Evolutionary conservation across 1,139 yeast genomes (phyloP), one percentile per base, ranked within the genome.

Genomic region (Saccharomyces hybrid): DNA sequence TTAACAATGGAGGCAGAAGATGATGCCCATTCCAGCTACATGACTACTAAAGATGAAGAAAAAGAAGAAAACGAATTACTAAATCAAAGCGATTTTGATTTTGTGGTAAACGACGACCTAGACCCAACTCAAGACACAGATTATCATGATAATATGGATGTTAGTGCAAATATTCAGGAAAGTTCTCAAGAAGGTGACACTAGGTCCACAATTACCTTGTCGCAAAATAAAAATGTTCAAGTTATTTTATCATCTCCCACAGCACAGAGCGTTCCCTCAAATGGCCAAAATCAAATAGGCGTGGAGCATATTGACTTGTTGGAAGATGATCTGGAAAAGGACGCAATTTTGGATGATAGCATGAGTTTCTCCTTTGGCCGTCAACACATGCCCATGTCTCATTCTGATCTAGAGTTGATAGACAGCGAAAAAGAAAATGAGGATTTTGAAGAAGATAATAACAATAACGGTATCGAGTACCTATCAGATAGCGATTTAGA

Each of bases 401-500:
- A 64, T 47, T 58, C 63, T 11, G 63, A 63, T 51, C 41, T 62
- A 49, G 65, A 62, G 41, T 47, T 60, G 13, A 56, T 61, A 14
- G 60, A 56, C 5, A 57, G 57, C 47, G 62, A 57, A 27, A 54
- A 54, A 5, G 58, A 57, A 31, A 48, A 50, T n/a, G 46, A 28
- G n/a, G 51, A 48, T 41, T 7, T 14, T 13, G 58, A 56, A 2
- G 50, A 55, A 9, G 60, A 57, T 34, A 57, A 53, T 13, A 60
- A 57, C 25, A 55, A 55, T 11, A 57, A 55, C 14, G 57, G 57
- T 3, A 50, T 56, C 14, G 62, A 57, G 14, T 56, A 56, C 19
- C 51, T 67, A 23, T 65, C 67, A 6, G 69, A 69, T 44, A 65
- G 65, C 50, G 71, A 68, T 52, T 51, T 68, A 23, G 73, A 69